phyloP scores from a whole-genome alignment of 108 stramenopile genomes.

The Skeletonema marinoi region DNA sequence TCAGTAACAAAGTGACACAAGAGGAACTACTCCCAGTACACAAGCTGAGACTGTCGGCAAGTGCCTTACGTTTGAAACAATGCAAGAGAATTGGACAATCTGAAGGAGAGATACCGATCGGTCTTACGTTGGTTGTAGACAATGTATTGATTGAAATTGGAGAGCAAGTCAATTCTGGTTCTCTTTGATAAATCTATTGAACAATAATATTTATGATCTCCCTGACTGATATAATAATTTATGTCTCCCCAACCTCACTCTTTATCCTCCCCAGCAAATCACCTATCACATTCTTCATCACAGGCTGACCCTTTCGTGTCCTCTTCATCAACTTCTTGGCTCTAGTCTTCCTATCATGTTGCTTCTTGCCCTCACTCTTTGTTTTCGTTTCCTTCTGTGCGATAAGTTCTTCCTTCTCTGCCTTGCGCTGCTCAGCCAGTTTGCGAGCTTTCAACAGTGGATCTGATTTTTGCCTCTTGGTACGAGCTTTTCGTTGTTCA shows the following conservation, averaged over 20 bases:
- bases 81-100: constrained; percentile 14
- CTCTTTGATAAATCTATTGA: not conserved
- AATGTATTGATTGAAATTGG: constrained; percentile 50
- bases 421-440: constrained; percentile 43
- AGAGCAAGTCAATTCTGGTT: constrained; percentile 6
- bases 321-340: constrained; percentile 57
- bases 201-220: not conserved
- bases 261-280: constrained; percentile 70
- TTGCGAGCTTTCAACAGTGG: constrained; percentile 50
- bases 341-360: constrained; percentile 50
- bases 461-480: constrained; percentile 47
- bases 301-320: constrained; percentile 74
- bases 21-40: constrained; percentile 46
- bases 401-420: constrained; percentile 20
- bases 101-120: constrained; percentile 31
- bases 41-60: constrained; percentile 53
- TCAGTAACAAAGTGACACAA: not conserved
- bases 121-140: constrained; percentile 40
- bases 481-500: not conserved
- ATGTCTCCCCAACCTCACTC: constrained; percentile 22
- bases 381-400: constrained; percentile 35
- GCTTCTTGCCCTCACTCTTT: constrained; percentile 42
- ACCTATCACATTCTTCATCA: constrained; percentile 78
- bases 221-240: not conserved
- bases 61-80: constrained; percentile 42